A percentile compares a stretch with the other conserved stretches of the same genome.
These are phyloP conservation scores for Fusarium equiseti DNA, from an alignment of 2,329 filamentous ascomycete species.

Conservation along the genomic window DNA sequence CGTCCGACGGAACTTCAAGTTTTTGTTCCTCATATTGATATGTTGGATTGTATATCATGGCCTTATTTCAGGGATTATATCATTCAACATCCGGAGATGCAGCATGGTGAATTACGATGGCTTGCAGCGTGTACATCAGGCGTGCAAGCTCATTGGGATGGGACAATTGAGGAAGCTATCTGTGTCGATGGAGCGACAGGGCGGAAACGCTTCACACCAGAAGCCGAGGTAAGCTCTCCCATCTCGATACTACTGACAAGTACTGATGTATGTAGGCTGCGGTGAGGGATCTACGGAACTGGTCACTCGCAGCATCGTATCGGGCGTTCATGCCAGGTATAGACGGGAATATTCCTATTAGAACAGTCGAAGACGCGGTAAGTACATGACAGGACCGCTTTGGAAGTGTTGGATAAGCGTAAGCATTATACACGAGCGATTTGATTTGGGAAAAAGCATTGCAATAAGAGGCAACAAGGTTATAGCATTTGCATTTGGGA, in stretches of 20 bases:
- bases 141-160: not conserved
- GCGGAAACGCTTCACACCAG: not conserved
- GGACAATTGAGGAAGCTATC: constrained; percentile 8
- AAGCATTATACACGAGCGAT: not conserved
- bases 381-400: no score
- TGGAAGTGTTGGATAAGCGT: no score
- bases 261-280: no score
- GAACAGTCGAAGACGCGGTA: no score
- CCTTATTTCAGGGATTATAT: constrained; percentile 16
- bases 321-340: constrained; percentile 21
- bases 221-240: constrained; percentile 26
- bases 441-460: not conserved
- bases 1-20: constrained; percentile 22
- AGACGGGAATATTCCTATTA: constrained; percentile 29
- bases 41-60: constrained; percentile 27
- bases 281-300: constrained; percentile 2
- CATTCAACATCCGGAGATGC: constrained; percentile 17
- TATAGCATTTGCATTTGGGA: not conserved
- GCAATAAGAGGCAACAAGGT: accelerated
- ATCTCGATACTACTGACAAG: no score
- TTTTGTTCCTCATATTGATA: constrained; percentile 22
- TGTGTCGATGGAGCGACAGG: not conserved
- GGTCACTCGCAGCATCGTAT: constrained; percentile 29
- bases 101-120: constrained; percentile 22
- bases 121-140: constrained; percentile 14